Evolutionary conservation across 2,329 filamentous ascomycete genomes (phyloP).

Genomic region (Chalaropsis thielavioides): DNA sequence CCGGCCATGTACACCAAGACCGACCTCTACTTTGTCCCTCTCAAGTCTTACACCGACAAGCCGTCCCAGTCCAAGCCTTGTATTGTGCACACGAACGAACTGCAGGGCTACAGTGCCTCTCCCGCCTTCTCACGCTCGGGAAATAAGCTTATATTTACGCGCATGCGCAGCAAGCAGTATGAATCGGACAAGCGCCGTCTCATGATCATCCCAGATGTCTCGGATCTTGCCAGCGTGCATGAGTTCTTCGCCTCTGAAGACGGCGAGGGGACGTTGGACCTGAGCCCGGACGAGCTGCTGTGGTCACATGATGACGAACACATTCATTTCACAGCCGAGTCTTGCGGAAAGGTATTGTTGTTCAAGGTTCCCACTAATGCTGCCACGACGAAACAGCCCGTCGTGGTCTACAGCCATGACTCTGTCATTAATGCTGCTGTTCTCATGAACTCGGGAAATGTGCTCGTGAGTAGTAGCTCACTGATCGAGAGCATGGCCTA

Average conservation of each 20-base stretch:
- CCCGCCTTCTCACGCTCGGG: slow-evolving; percentile 66
- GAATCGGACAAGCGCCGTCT: slow-evolving; percentile 66
- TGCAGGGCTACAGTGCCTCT: slow-evolving; percentile 49
- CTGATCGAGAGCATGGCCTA: slow-evolving; percentile 60
- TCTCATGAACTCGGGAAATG: slow-evolving; percentile 32
- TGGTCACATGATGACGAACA: slow-evolving; percentile 46
- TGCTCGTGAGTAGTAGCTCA: slow-evolving; percentile 55
- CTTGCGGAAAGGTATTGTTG: slow-evolving; percentile 46
- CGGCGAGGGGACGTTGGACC: slow-evolving; percentile 47
- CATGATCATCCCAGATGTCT: slow-evolving; percentile 48
- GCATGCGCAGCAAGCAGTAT: slow-evolving; percentile 64
- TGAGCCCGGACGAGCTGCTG: slow-evolving; percentile 39
- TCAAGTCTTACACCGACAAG: slow-evolving; percentile 43
- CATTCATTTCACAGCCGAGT: slow-evolving; percentile 62
- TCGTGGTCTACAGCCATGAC: slow-evolving; percentile 37
- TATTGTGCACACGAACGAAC: slow-evolving; percentile 37
- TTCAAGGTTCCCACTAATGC: slow-evolving; percentile 45
- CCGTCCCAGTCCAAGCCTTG: slow-evolving; percentile 29
- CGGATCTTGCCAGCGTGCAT: slow-evolving; percentile 40
- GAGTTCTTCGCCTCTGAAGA: slow-evolving; percentile 49
- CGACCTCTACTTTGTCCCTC: slow-evolving; percentile 59
- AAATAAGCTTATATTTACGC: slow-evolving; percentile 56
- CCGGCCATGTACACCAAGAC: slow-evolving; percentile 66
- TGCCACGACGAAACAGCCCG: slow-evolving; percentile 34
- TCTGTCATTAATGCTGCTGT: slow-evolving; percentile 39